Evolutionary conservation across 345 rosid species (phyloP), one percentile per base, ranked within the genome.

Genomic region (Eucalyptus dawsonii): DNA sequence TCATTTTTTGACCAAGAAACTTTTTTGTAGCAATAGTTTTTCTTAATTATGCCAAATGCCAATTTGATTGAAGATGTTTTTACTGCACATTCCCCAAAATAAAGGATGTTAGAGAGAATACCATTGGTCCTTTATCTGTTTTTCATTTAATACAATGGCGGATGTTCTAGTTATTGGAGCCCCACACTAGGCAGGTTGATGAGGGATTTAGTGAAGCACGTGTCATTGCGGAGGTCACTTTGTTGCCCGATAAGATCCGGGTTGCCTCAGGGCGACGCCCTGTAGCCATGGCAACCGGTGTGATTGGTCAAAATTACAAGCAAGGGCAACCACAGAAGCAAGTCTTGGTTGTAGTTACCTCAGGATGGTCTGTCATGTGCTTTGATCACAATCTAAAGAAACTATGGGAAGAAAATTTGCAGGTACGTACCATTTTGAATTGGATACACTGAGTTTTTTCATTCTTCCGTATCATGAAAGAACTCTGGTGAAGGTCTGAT

Each of bases 291-390:
- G 98, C 99, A 9, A 94, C 99, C 0, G 99, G 99, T 89, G 96
- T 96, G 81, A 93, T 98, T 88, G 99, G 94, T 90, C 92, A 94
- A 91, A 90, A 85, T 11, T 96, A 93, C 93, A 94, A 92, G 90
- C 94, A 91, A 56, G 98, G 97, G 7, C 96, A 94, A 56, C 99
- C 98, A 11, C 95, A 93, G 88, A 98, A 98, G 93, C 99, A 95
- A 93, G 99, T 97, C 88, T 88, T 98, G 94, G 99, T 97, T 54
- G 99, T 97, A 92, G 99, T 98, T 91, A 97, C 99, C 22, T 94
- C 99, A 2, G 99, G 96, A 72, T 97, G 99, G 99, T 93, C 93
- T 14, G 99, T 98, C 21, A 95, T 97, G 95, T 98, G 99, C 93
- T 98, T 94, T 87, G 99, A 98, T 95, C 99, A 98, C 88, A 98